phyloP scores from a whole-genome alignment of 805 yeast genomes.

The Starmerella etchellsii region DNA sequence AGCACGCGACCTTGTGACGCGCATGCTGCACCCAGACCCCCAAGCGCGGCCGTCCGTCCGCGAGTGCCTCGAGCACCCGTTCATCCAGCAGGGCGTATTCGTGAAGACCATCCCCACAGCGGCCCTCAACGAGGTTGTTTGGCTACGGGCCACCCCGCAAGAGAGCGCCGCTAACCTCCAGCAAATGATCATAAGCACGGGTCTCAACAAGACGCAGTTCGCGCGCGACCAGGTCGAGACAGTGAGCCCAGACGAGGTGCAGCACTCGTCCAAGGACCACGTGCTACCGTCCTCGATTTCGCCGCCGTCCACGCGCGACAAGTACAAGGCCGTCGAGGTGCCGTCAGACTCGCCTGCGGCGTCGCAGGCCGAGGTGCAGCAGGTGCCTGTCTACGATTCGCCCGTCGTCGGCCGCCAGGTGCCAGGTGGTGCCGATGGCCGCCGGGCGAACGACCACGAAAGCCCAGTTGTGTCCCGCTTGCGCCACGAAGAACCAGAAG shows the following conservation, averaged over 20 bases:
- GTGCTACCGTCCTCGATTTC: conserved; percentile 81
- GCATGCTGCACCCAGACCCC: conserved; percentile 66
- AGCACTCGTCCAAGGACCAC: conserved; percentile 26
- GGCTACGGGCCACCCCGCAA: conserved; percentile 39
- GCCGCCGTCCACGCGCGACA: conserved; percentile 80
- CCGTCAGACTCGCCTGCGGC: conserved; percentile 8
- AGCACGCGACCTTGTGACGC: conserved; percentile 56
- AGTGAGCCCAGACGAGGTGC: conserved; percentile 13
- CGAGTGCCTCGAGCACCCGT: conserved; percentile 66
- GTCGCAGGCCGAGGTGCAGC: conserved; percentile 11
- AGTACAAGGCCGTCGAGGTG: conserved; percentile 43
- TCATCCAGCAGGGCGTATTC: conserved; percentile 72
- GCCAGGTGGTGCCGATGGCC: no score
- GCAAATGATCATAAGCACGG: conserved; percentile 50
- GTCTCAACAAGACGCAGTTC: conserved; percentile 29
- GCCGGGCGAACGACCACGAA: conserved; percentile 2
- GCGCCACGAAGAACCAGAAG: not conserved
- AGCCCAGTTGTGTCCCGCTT: conserved; percentile 10
- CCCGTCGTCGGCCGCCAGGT: conserved; percentile 22
- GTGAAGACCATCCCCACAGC: conserved; percentile 56
- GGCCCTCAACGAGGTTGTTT: conserved; percentile 53
- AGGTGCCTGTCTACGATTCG: conserved; percentile 19
- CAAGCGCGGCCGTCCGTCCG: conserved; percentile 65
- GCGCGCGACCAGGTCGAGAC: not conserved
- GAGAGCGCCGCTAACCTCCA: conserved; percentile 59